Evolutionary conservation across 495 filamentous ascomycete species (phyloP).

Genomic region (Pseudomonodictys pantanalensis): DNA sequence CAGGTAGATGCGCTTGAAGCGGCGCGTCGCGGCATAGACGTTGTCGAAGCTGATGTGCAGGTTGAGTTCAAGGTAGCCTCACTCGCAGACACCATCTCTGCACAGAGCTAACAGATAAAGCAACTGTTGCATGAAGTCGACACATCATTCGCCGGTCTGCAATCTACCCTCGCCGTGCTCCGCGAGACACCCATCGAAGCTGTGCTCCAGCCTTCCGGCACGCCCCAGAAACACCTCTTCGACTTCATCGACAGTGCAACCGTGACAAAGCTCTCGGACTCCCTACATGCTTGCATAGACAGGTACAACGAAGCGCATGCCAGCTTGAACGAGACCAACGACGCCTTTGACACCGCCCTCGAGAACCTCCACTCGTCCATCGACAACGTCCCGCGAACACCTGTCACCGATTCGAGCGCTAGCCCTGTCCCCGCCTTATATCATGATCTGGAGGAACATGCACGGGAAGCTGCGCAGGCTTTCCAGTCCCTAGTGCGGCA

Average conservation of each 20-base stretch:
- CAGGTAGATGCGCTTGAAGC: slow-evolving; percentile 68
- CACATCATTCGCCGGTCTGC: slow-evolving; percentile 65
- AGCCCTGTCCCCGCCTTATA: slow-evolving; percentile 65
- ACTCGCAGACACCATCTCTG: not conserved
- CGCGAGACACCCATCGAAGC: slow-evolving; percentile 69
- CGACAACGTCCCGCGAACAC: slow-evolving; percentile 21
- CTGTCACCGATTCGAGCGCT: slow-evolving; percentile 18
- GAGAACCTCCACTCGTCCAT: slow-evolving; percentile 32
- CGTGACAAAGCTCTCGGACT: slow-evolving; percentile 64
- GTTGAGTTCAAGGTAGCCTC: slow-evolving; percentile 54
- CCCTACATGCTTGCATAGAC: slow-evolving; percentile 65
- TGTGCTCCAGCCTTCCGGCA: slow-evolving; percentile 65
- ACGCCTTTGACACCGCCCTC: slow-evolving; percentile 31
- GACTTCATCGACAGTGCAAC: slow-evolving; percentile 87
- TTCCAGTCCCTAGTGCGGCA: slow-evolving; percentile 82
- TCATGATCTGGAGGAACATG: slow-evolving; percentile 69
- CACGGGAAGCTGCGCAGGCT: slow-evolving; percentile 76
- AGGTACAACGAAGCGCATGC: slow-evolving; percentile 36
- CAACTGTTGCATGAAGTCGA: slow-evolving; percentile 69
- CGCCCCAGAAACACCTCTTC: slow-evolving; percentile 67
- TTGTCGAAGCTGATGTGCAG: slow-evolving; percentile 51
- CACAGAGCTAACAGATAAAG: slow-evolving; percentile 31
- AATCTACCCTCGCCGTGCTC: slow-evolving; percentile 67
- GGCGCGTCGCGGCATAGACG: slow-evolving; percentile 59
- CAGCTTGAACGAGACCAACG: slow-evolving; percentile 28